Base-by-base conservation (phyloP, 2,329 filamentous ascomycete species). In the Diaporthe australafricana region DNA sequence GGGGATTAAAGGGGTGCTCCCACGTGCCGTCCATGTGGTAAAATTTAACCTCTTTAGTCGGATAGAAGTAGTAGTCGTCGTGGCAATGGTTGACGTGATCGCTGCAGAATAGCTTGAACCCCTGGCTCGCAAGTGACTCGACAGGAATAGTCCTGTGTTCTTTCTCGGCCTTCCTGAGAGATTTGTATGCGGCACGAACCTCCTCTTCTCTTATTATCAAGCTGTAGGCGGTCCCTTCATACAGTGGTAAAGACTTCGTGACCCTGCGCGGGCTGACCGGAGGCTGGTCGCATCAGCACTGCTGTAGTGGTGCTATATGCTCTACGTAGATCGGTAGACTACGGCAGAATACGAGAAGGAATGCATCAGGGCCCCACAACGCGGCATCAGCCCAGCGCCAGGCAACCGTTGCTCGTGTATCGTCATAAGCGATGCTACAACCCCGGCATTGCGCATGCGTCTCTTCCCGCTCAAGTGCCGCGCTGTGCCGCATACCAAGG, bases 281-380 rank as follows among this genome's bases (percentile, higher is more conserved):
- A 45, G 38, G 16, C 40, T 14, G 56, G 57, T 62, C 17, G 11
- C 40, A 47, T 38, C 45, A 42, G 40, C 27, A 30, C 25, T 27
- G 2, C 2, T 22, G 17, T n/a, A 22, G 50, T 14, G 27, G 57
- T 22, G n/a, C n/a, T 40, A 35, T 9, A 35, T 35, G 32, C n/a
- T n/a, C n/a, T n/a, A 25, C 32, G 17, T 25, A 25, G 30, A n/a
- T n/a, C n/a, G n/a, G 8, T 7, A 56, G 20, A 17, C 53, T 56
- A 60, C 35, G n/a, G 30, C 12, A 22, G 53, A 56, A 56, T 56
- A 56, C 53, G 57, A 63, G 57, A 63, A 63, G 57, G 57, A 63
- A 47, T 35, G 57, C 57, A 63, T 35, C 17, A 5, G 25, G 45
- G 57, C 40, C 42, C 57, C 57, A 63, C 40, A 63, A 47, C 20